Conservation (phyloP, 169 alveolate species). For the Eimeria praecox region DNA sequence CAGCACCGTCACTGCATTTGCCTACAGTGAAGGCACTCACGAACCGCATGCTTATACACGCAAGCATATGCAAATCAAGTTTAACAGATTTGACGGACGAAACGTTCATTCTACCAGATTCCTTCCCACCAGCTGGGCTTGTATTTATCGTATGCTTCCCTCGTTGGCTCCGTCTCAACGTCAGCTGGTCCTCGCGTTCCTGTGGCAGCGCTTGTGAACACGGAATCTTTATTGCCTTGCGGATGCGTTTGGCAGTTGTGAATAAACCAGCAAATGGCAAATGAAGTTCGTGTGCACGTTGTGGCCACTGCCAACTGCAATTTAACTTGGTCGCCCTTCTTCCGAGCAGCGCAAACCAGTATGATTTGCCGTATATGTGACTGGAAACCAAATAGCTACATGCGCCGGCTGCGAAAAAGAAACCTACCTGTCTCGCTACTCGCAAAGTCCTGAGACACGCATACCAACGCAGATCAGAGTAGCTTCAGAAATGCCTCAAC, state of each 20-base stretch:
- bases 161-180: slow-evolving; percentile 10
- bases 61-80: background rate
- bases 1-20: background rate
- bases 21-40: background rate
- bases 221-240: background rate
- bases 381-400: background rate
- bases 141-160: slow-evolving; percentile 39
- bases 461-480: background rate
- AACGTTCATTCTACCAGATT: background rate
- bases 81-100: background rate
- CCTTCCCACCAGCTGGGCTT: slow-evolving; percentile 60
- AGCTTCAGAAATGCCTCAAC: background rate
- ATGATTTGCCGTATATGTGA: background rate
- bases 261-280: background rate
- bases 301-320: background rate
- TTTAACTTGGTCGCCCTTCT: background rate
- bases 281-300: background rate
- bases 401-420: background rate
- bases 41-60: background rate
- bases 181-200: slow-evolving; percentile 11
- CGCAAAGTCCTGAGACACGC: slow-evolving; percentile 1
- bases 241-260: background rate
- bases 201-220: slow-evolving; percentile 5
- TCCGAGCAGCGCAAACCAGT: background rate
- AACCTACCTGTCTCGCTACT: slow-evolving; percentile 45